phyloP scores from a whole-genome alignment of 257 asterid genomes.

The Eustoma russellianum region DNA sequence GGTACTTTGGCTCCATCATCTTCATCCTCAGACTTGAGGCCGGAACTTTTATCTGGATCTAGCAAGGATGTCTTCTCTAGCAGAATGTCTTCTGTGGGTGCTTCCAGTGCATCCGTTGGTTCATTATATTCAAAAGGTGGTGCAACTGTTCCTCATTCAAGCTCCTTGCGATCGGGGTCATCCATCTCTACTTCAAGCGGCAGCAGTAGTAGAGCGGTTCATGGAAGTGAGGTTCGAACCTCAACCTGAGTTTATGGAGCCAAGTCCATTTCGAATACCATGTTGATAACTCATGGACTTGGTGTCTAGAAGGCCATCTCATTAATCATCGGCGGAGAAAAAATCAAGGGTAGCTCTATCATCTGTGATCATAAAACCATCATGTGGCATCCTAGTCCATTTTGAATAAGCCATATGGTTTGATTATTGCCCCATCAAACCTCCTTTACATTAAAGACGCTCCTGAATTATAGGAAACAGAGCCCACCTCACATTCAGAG shows the following conservation, averaged over 20 bases:
- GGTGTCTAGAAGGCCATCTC: slow-evolving; percentile 21
- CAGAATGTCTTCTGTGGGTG: slow-evolving; percentile 22
- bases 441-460: slow-evolving; percentile 26
- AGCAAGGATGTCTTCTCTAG: slow-evolving; percentile 19
- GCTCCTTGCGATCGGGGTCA: slow-evolving; percentile 12
- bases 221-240: slow-evolving; percentile 39
- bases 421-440: slow-evolving; percentile 16
- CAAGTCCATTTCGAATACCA: too few relatives aligned
- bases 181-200: slow-evolving; percentile 13
- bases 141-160: slow-evolving; percentile 8
- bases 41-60: slow-evolving; percentile 26
- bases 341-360: slow-evolving; percentile 33
- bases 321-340: slow-evolving; percentile 25
- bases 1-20: slow-evolving; percentile 59
- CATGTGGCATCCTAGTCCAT: slow-evolving; percentile 32
- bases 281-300: slow-evolving; percentile 17
- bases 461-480: slow-evolving; percentile 22
- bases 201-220: slow-evolving; percentile 19
- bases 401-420: slow-evolving; percentile 29
- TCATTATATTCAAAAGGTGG: slow-evolving; percentile 16
- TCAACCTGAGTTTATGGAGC: slow-evolving; percentile 38
- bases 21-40: slow-evolving; percentile 33
- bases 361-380: slow-evolving; percentile 41
- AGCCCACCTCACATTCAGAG: slow-evolving; percentile 20
- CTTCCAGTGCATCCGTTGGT: slow-evolving; percentile 21